Base-by-base conservation (phyloP, 2,329 filamentous ascomycete genomes). In the Neonectria magnoliae region DNA sequence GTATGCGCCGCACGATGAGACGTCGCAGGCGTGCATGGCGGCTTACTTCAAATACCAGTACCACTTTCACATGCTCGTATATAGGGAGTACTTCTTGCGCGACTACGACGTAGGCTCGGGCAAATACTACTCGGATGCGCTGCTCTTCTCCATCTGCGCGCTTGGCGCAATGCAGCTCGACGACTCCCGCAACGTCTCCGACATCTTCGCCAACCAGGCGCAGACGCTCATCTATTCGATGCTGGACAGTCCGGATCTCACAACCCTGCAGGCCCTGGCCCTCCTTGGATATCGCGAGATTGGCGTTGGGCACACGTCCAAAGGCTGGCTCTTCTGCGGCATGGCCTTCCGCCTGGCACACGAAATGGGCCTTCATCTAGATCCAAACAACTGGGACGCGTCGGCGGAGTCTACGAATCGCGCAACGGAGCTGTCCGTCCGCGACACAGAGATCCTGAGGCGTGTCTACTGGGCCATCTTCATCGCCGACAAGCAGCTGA, bases 381-480 rank as follows among this genome's bases (percentile, higher is more conserved):
- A 85, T 54, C 83, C 83, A 1, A 83, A 77, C 55, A 85, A 85
- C 66, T 85, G 83, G 83, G 78, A 80, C 48, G 76, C 77, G 22
- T 76, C 78, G 8, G 74, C 75, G 5, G 80, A 82, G 41, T 76
- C 76, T 18, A 74, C 62, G 3, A 41, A 74, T 80, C 61, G 66
- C 36, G 60, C 59, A 18, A 66, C 68, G 57, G 31, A 48, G 59
- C 4, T 73, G 60, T 22, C 50, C 4, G 73, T 74, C 31, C 69
- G 74, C 1, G 83, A 85, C 29, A 78, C 81, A n/a, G 83, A 85
- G 65, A 81, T 85, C 16, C 71, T 83, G 4, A 77, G 83, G 8
- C 76, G 83, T 22, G 81, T 83, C 1, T 85, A 85, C 69, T 85
- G 83, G 83, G 82, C 82, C 22, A 81, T 81, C 2, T 85, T 85